Percentiles rank a stretch among this genome's conserved stretches.
phyloP scores from a whole-genome alignment of 2,329 filamentous ascomycete species.

The Pseudogymnoascus sp. region DNA sequence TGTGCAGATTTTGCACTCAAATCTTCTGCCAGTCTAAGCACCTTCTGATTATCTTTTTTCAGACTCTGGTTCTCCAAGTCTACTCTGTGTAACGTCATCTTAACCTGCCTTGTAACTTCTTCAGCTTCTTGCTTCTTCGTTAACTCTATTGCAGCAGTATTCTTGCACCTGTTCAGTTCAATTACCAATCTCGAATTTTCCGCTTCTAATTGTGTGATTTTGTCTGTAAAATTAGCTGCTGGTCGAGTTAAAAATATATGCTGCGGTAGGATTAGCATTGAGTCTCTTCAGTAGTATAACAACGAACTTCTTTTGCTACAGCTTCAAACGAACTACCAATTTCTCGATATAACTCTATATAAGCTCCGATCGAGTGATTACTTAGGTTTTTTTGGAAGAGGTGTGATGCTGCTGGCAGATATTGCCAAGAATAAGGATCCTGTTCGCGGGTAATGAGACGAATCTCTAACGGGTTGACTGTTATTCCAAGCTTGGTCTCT shows the following conservation, averaged over 20 bases:
- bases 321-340: not conserved
- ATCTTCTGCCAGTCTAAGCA: constrained; percentile 15
- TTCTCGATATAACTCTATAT: not conserved
- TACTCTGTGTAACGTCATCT: constrained; percentile 12
- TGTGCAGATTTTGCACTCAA: constrained; percentile 14
- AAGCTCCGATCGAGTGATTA: not conserved
- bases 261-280: constrained; percentile 15
- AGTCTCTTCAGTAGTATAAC: not conserved
- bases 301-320: constrained; percentile 14
- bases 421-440: not conserved
- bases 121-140: constrained; percentile 14
- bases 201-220: constrained; percentile 16
- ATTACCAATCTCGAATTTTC: constrained; percentile 15
- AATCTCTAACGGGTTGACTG: not conserved
- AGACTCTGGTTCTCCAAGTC: constrained; percentile 17
- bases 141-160: constrained; percentile 14
- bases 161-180: constrained; percentile 13
- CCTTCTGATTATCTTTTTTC: constrained; percentile 17
- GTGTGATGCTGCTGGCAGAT: not conserved
- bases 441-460: not conserved
- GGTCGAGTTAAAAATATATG: constrained; percentile 14
- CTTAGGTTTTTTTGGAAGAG: not conserved
- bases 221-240: constrained; percentile 15
- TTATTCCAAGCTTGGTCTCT: not conserved
- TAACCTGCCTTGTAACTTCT: constrained; percentile 14